Base-by-base conservation (phyloP, 1,284 basidiomycete genomes). In the Cystobasidiaceae sp. region DNA sequence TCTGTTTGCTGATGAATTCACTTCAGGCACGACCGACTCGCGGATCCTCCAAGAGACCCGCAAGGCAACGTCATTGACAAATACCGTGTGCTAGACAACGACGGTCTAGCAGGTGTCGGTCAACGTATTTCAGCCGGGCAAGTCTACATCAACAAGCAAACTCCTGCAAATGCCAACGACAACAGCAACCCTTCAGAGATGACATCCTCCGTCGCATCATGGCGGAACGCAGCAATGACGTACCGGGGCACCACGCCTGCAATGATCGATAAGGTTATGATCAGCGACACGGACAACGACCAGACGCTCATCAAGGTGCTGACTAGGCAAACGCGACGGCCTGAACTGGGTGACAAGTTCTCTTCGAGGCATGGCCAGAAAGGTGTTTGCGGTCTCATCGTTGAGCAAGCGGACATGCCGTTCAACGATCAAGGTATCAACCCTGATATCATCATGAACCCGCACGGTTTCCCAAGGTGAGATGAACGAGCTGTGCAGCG, bases 241-340 rank as follows among this genome's bases (percentile, higher is more conserved):
- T 94, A 97, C 80, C 94, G 96, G 77, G 87, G 89, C 2, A 90
- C 92, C 8, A 88, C 97, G 34, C 86, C 90, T 1, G 90, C 92
- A 17, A 88, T 93, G 75, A 87, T 99, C 70, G 96, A 99, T 82
- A 97, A 98, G 78, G 90, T 98, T 74, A 85, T 99, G 84, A 84
- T 99, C 69, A 94, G 90, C 63, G 93, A 97, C 74, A 93, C 90
- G 3, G 83, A 84, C 67, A 90, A 71, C 72, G 92, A 91, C 74
- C 90, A 96, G 77, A 92, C 89, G n/a, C 80, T 99, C 60, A 89
- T 99, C 82, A 99, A 99, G 79, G 91, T 97, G n/a, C 82, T 98
- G 70, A 91, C 97, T 73, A 86, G 96, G 39, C 96, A 98, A 80
- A 99, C 96, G 25, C 84, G 96, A 73, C 82, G 92, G 54, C 96